Evolutionary conservation across 2,329 filamentous ascomycete genomes (phyloP).

Genomic region (Pseudogymnoascus sp.): DNA sequence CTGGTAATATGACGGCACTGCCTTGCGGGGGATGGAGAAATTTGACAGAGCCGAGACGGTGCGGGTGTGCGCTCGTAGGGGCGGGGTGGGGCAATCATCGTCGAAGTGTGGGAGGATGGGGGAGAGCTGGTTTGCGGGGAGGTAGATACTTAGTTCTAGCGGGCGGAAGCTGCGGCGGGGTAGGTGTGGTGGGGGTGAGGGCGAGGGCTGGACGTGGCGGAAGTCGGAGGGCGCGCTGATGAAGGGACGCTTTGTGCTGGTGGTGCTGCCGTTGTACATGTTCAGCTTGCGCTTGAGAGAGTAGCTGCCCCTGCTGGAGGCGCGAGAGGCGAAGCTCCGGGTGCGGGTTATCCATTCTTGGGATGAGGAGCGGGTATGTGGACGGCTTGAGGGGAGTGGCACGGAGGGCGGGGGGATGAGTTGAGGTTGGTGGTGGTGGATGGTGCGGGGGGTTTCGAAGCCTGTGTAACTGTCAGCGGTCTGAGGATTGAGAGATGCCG

Average conservation of each 20-base stretch:
- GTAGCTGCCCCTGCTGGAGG: slow-evolving; percentile 36
- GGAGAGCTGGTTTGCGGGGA: slow-evolving; percentile 41
- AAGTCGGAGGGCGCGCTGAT: slow-evolving; percentile 55
- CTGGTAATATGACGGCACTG: slow-evolving; percentile 18
- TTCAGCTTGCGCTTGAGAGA: slow-evolving; percentile 36
- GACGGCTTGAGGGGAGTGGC: slow-evolving; percentile 22
- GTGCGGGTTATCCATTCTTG: slow-evolving; percentile 29
- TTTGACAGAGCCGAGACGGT: slow-evolving; percentile 23
- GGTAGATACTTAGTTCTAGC: slow-evolving; percentile 49
- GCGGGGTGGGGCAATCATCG: slow-evolving; percentile 6
- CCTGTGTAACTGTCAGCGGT: slow-evolving; percentile 18
- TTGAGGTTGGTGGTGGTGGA: slow-evolving; percentile 34
- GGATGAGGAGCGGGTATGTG: slow-evolving; percentile 23
- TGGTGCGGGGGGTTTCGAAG: slow-evolving; percentile 30
- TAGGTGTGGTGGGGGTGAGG: slow-evolving; percentile 9
- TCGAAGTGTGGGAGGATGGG: slow-evolving; percentile 46
- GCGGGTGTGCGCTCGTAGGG: slow-evolving; percentile 21
- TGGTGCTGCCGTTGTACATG: slow-evolving; percentile 37
- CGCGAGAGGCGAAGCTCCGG: slow-evolving; percentile 33
- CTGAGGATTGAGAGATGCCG: neutral
- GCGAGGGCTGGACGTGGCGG: slow-evolving; percentile 42
- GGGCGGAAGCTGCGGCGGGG: slow-evolving; percentile 39
- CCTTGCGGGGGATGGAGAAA: slow-evolving; percentile 25
- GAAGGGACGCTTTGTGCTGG: slow-evolving; percentile 33
- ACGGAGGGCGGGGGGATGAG: slow-evolving; percentile 30